Evolutionary conservation across 768 basidiomycete genomes (phyloP).

Genomic region (Krasilnikovozyma curviuscula): DNA sequence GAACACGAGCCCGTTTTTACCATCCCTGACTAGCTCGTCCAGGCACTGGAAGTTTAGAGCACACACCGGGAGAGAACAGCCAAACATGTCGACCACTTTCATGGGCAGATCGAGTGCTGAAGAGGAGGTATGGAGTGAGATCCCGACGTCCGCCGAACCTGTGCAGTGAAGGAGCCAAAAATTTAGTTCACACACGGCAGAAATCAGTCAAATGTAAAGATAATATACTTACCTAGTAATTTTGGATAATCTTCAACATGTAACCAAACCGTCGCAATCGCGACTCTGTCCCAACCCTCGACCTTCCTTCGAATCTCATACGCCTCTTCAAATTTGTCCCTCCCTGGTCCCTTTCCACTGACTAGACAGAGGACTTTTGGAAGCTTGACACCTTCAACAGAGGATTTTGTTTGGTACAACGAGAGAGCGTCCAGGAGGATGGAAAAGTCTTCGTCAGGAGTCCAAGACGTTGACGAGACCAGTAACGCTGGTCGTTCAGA

Average conservation of each 20-base stretch:
- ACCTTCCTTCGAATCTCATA: slow-evolving; percentile 40
- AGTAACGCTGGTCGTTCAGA: slow-evolving; percentile 63
- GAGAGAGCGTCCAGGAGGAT: slow-evolving; percentile 58
- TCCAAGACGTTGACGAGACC: slow-evolving; percentile 91
- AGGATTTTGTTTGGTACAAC: slow-evolving; percentile 38
- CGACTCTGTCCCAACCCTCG: slow-evolving; percentile 49
- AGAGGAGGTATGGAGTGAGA: slow-evolving; percentile 76
- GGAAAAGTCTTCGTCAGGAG: slow-evolving; percentile 84
- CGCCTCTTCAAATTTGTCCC: slow-evolving; percentile 50
- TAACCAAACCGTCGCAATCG: slow-evolving; percentile 68
- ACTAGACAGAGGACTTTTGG: slow-evolving; percentile 67
- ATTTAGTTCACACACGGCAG: not conserved
- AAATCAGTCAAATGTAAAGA: not conserved
- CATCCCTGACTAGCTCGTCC: slow-evolving; percentile 65
- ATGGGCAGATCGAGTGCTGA: slow-evolving; percentile 85
- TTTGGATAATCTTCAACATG: slow-evolving; percentile 76
- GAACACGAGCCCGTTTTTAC: slow-evolving; percentile 69
- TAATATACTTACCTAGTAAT: slow-evolving; percentile 43
- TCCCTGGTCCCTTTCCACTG: slow-evolving; percentile 75
- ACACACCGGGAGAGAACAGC: slow-evolving; percentile 82
- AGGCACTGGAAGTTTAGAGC: slow-evolving; percentile 67
- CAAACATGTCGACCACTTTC: slow-evolving; percentile 99
- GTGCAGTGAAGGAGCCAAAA: not conserved
- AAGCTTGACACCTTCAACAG: slow-evolving; percentile 24
- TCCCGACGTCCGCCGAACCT: slow-evolving; percentile 82